phyloP scores from a whole-genome alignment of 2,329 filamentous ascomycete species.

The Alternaria atra region DNA sequence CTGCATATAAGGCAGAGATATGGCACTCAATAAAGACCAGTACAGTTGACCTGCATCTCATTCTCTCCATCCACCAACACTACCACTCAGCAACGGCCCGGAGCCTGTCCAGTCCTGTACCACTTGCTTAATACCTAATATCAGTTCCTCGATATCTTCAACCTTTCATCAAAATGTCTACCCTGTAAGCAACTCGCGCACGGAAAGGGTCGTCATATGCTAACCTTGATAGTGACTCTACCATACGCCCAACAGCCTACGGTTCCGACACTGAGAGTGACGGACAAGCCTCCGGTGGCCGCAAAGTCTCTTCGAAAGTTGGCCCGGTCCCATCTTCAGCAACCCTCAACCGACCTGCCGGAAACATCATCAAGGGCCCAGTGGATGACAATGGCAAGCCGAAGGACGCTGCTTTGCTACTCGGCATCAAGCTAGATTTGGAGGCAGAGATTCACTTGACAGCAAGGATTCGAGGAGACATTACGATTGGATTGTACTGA shows the following conservation, averaged over 20 bases:
- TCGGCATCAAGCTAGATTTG: constrained; percentile 71
- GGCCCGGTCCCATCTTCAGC: constrained; percentile 50
- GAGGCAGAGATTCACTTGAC: constrained; percentile 71
- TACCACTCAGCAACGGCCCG: constrained; percentile 21
- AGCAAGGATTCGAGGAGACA: constrained; percentile 68
- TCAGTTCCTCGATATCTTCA: constrained; percentile 5
- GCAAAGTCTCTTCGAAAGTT: constrained; percentile 43
- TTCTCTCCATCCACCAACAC: constrained; percentile 12
- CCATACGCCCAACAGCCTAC: constrained; percentile 43
- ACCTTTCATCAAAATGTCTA: constrained; percentile 33
- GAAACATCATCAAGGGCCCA: constrained; percentile 63
- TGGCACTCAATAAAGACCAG: constrained; percentile 21
- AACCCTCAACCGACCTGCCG: constrained; percentile 52
- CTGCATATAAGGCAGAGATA: constrained; percentile 40
- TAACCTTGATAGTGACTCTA: constrained; percentile 34
- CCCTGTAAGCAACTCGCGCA: constrained; percentile 32
- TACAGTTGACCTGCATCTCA: constrained; percentile 40
- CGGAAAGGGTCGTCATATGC: not conserved
- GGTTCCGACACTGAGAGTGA: constrained; percentile 52
- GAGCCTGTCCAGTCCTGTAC: constrained; percentile 14
- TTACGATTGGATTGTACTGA: constrained; percentile 67
- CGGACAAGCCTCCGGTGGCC: constrained; percentile 52
- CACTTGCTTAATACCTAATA: constrained; percentile 6
- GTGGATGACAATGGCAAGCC: constrained; percentile 66
- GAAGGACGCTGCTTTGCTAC: constrained; percentile 66